These are phyloP conservation scores for Fusarium lateritium DNA, from an alignment of 2,329 filamentous ascomycete genomes.

Conservation along the genomic window DNA sequence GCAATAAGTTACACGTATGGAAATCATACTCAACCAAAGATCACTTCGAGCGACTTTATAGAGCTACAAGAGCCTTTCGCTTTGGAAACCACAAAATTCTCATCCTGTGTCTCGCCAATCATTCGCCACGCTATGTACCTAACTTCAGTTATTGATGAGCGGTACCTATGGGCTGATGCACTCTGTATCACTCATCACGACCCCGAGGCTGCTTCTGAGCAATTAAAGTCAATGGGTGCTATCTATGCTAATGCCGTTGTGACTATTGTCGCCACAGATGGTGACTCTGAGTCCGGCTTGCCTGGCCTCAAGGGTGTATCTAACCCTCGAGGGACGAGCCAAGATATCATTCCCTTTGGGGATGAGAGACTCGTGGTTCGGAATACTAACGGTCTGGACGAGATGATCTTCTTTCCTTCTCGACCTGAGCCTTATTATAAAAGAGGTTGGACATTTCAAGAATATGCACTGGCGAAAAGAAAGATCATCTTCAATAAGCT, in stretches of 20 bases:
- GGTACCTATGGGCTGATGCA: constrained; percentile 11
- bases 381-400: no score
- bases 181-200: constrained; percentile 2
- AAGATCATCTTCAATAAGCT: not conserved
- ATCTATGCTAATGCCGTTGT: constrained; percentile 16
- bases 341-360: constrained; percentile 15
- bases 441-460: constrained; percentile 26
- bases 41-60: no score
- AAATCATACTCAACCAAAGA: no score
- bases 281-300: not conserved
- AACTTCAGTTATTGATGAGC: constrained; percentile 1
- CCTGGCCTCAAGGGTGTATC: constrained; percentile 1
- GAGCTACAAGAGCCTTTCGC: not conserved
- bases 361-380: not conserved
- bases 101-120: not conserved
- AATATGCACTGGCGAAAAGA: constrained; percentile 8
- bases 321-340: not conserved
- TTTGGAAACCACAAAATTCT: not conserved
- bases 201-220: rapidly evolving
- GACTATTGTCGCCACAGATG: constrained; percentile 18
- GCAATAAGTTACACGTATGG: no score
- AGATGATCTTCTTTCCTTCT: no score
- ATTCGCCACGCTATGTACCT: constrained; percentile 16
- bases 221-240: constrained; percentile 14
- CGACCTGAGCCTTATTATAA: not conserved